Base-by-base conservation (phyloP, 1,284 basidiomycete genomes). In the Trametes versicolor region DNA sequence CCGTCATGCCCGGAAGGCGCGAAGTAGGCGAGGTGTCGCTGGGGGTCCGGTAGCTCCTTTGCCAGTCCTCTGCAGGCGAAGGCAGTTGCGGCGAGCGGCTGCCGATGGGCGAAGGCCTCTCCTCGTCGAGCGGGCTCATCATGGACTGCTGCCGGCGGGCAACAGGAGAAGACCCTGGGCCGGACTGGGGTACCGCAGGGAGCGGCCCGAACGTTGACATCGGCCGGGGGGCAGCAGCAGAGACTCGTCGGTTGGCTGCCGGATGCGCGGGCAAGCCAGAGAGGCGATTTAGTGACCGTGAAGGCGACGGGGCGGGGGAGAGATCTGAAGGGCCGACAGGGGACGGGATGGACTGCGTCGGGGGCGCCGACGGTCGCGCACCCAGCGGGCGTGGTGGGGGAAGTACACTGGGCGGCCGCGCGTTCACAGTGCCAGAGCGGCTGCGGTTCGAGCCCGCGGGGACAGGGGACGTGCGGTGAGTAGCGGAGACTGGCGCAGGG, bases 361-460 rank as follows among this genome's bases (percentile, higher is more conserved):
- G 15, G 19, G 64, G 37, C 8, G 29, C 29, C 3, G 29, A 43
- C 41, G 41, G 17, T 25, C 61, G 66, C 19, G 67, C 55, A 51
- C 60, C 59, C 23, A 52, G 13, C 5, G 66, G 63, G 4, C 58
- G 60, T 5, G 71, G 65, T 21, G 70, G 70, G 8, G 67, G 70
- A 19, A 70, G 67, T 1, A 54, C 29, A 32, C 29, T 45, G 19
- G 60, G 32, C 1, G 72, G 70, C 4, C 72, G 61, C n/a, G 62
- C 43, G 52, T 60, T 74, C 17, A 76, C 63, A 17, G 74, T 75
- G 2, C 74, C 73, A 7, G 75, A 72, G 19, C 72, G 72, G 5
- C 67, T 53, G 27, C 75, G 75, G 15, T 63, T 54, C 8, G 61
- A 50, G 19, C 50, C 3, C 23, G 53, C 51, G n/a, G 32, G 27